These are phyloP conservation scores for Dentipellis sp. DNA, from an alignment of 768 basidiomycete genomes.

Conservation along the genomic window DNA sequence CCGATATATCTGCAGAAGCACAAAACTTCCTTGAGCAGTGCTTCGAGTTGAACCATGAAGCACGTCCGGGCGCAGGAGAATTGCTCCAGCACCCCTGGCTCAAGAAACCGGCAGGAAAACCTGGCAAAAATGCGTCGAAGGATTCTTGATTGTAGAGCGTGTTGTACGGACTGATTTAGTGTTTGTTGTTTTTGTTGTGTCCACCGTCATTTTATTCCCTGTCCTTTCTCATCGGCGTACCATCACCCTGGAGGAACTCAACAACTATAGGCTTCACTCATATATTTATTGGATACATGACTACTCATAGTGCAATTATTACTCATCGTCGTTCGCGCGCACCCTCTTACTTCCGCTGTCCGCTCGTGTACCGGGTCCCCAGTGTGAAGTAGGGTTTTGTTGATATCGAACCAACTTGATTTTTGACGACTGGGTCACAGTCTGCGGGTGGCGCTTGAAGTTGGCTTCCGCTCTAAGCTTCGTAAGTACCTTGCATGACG, in stretches of 20 bases:
- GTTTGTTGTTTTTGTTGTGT: constrained; percentile 3
- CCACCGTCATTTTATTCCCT: neutral
- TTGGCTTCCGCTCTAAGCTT: constrained; percentile 48
- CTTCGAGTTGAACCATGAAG: constrained; percentile 77
- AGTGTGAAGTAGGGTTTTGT: constrained; percentile 82
- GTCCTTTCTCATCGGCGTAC: no score
- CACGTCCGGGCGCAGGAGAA: constrained; percentile 70
- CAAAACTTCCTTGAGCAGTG: constrained; percentile 80
- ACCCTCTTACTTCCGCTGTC: constrained; percentile 34
- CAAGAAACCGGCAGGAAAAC: constrained; percentile 10
- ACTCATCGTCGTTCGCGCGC: constrained; percentile 22
- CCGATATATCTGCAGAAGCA: constrained; percentile 85
- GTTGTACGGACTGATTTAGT: no score
- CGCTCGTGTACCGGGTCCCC: constrained; percentile 82
- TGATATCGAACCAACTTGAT: constrained; percentile 85
- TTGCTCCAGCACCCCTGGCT: constrained; percentile 74
- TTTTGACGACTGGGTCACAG: constrained; percentile 48
- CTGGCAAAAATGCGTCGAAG: neutral
- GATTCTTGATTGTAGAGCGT: neutral
- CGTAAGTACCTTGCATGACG: neutral
- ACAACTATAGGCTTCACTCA: neutral
- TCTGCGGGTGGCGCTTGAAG: constrained; percentile 66
- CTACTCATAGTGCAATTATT: constrained; percentile 12
- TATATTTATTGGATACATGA: constrained; percentile 5
- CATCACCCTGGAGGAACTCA: no score